phyloP scores from a whole-genome alignment of 176 grass and related monocot species.

The Raddia distichophylla region DNA sequence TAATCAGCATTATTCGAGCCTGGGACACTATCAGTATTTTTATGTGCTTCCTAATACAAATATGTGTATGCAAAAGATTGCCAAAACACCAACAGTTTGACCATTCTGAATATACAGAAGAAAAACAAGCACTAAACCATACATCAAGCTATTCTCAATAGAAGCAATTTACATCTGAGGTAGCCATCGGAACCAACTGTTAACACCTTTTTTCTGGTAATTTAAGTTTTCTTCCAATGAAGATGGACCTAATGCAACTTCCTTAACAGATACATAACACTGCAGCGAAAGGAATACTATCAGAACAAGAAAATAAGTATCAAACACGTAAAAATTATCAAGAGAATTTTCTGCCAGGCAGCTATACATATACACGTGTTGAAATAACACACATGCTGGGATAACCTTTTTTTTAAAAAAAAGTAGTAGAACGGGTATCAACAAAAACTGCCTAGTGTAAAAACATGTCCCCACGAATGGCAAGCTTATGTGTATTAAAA shows the following conservation, averaged over 20 bases:
- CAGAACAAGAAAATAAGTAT: slow-evolving; percentile 26
- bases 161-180: slow-evolving; percentile 63
- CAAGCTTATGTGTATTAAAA: background rate
- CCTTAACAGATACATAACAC: slow-evolving; percentile 44
- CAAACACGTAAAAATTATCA: background rate
- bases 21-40: slow-evolving; percentile 33
- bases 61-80: slow-evolving; percentile 42
- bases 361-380: slow-evolving; percentile 21
- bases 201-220: slow-evolving; percentile 33
- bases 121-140: slow-evolving; percentile 56
- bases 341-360: background rate
- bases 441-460: background rate
- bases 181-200: slow-evolving; percentile 42
- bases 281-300: slow-evolving; percentile 26
- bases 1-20: slow-evolving; percentile 29
- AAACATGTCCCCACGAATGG: background rate
- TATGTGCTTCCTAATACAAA: slow-evolving; percentile 49
- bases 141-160: slow-evolving; percentile 44
- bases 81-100: slow-evolving; percentile 38
- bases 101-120: slow-evolving; percentile 52
- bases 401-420: background rate
- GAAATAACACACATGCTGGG: background rate
- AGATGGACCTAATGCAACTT: slow-evolving; percentile 43
- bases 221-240: slow-evolving; percentile 41
- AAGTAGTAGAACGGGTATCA: background rate